These are phyloP conservation scores for Trametes hirsuta DNA, from an alignment of 1,284 basidiomycete species.

Conservation along the genomic window DNA sequence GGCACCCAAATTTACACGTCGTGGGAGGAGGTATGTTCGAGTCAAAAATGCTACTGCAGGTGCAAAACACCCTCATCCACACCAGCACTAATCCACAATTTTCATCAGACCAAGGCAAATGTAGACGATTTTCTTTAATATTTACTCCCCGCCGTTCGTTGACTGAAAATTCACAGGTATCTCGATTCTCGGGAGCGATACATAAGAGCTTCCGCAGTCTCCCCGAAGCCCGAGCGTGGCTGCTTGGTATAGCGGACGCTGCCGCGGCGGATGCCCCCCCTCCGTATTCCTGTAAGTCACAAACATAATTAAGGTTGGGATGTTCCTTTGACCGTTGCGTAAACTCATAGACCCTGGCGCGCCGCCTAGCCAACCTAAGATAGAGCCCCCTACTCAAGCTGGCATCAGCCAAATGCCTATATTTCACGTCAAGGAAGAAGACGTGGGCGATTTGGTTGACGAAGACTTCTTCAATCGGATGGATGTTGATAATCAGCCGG, in stretches of 20 bases:
- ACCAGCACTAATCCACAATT: background rate
- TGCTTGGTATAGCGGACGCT: slow-evolving; percentile 20
- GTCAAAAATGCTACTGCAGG: background rate
- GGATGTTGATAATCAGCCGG: background rate
- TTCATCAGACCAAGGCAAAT: slow-evolving; percentile 13
- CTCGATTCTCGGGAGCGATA: slow-evolving; percentile 48
- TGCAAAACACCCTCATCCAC: slow-evolving; percentile 9
- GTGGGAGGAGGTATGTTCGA: slow-evolving; percentile 55
- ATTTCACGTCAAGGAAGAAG: background rate
- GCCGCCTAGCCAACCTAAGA: background rate
- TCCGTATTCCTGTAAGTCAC: slow-evolving; percentile 1
- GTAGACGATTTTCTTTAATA: background rate
- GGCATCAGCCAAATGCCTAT: background rate
- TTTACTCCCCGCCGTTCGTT: slow-evolving; percentile 24
- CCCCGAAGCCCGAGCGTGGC: slow-evolving; percentile 19
- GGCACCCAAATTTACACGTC: slow-evolving; percentile 55
- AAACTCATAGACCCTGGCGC: background rate
- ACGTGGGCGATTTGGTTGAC: background rate
- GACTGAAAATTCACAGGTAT: slow-evolving; percentile 39
- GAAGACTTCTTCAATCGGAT: background rate
- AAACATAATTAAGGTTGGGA: no score
- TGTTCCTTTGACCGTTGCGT: background rate
- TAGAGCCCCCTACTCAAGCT: background rate
- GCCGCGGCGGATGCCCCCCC: slow-evolving; percentile 3
- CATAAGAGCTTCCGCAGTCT: slow-evolving; percentile 49